phyloP scores from a whole-genome alignment of 169 alveolate species.

The Plasmodium vivax region DNA sequence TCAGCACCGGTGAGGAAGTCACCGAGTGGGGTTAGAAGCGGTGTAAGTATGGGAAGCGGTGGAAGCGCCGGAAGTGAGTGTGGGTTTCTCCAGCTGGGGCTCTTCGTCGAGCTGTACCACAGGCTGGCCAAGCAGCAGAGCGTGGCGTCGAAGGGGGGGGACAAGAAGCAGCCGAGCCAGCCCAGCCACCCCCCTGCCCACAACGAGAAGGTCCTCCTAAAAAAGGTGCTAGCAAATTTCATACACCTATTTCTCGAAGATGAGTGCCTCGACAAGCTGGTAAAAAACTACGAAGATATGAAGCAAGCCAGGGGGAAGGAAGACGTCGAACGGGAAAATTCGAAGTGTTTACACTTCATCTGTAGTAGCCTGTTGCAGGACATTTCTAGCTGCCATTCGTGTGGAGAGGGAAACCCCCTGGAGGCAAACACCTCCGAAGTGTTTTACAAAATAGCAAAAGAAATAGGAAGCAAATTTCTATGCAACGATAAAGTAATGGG shows the following conservation, averaged over 20 bases:
- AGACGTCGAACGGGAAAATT: not conserved
- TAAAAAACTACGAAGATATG: constrained; percentile 21
- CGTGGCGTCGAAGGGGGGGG: not conserved
- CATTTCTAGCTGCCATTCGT: not conserved
- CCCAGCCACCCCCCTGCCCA: not conserved
- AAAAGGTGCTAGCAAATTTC: constrained; percentile 15
- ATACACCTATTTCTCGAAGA: constrained; percentile 27
- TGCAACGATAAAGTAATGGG: constrained; percentile 30
- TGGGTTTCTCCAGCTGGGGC: not conserved
- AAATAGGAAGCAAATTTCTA: constrained; percentile 22
- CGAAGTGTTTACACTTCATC: constrained; percentile 23
- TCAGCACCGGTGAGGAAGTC: not conserved
- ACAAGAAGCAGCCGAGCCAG: not conserved
- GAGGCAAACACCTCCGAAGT: not conserved
- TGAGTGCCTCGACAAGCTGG: constrained; percentile 20
- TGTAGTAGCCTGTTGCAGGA: constrained; percentile 7
- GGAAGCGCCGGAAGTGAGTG: not conserved
- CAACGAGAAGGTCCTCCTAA: constrained; percentile 11
- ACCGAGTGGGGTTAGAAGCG: not conserved
- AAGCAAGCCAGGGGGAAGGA: not conserved
- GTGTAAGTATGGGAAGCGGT: not conserved
- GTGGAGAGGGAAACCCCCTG: not conserved
- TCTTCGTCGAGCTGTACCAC: not conserved
- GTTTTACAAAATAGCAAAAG: constrained; percentile 9
- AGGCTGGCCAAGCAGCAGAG: not conserved